A percentile compares a stretch with the other conserved stretches of the same genome.
These are phyloP conservation scores for Didymellaceae sp. DNA, from an alignment of 2,329 filamentous ascomycete genomes.

Conservation along the genomic window DNA sequence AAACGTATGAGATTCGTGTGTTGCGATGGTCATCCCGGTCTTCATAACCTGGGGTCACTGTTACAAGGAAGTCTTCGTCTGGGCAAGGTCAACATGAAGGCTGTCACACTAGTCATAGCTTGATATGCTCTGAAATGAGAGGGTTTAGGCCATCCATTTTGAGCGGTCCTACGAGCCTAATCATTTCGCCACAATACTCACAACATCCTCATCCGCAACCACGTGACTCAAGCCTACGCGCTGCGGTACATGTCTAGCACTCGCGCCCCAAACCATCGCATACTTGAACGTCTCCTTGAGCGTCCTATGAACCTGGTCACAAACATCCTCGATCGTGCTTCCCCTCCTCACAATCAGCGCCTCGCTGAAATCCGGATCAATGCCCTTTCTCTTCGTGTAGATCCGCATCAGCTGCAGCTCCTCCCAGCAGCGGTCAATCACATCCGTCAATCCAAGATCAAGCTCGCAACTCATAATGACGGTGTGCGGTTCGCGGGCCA, in stretches of 20 bases:
- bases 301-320: conserved; percentile 90
- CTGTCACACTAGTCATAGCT: too few relatives aligned
- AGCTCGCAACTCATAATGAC: conserved; percentile 98
- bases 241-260: conserved; percentile 92
- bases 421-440: conserved; percentile 93
- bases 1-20: not conserved
- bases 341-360: conserved; percentile 90
- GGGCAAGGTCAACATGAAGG: not conserved
- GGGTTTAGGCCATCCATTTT: too few relatives aligned
- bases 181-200: conserved; percentile 65
- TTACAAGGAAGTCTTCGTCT: too few relatives aligned
- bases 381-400: conserved; percentile 85
- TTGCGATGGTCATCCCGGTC: too few relatives aligned
- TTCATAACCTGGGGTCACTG: too few relatives aligned
- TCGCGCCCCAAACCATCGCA: conserved; percentile 96
- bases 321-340: conserved; percentile 94
- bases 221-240: conserved; percentile 84
- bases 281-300: conserved; percentile 99
- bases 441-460: conserved; percentile 89
- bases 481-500: conserved; percentile 91
- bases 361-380: conserved; percentile 87
- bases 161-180: too few relatives aligned
- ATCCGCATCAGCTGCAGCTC: conserved; percentile 88
- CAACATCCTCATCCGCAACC: conserved; percentile 74
- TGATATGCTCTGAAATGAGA: too few relatives aligned